phyloP scores from a whole-genome alignment of 2,329 filamentous ascomycete species.

The Pseudogymnoascus sp. region DNA sequence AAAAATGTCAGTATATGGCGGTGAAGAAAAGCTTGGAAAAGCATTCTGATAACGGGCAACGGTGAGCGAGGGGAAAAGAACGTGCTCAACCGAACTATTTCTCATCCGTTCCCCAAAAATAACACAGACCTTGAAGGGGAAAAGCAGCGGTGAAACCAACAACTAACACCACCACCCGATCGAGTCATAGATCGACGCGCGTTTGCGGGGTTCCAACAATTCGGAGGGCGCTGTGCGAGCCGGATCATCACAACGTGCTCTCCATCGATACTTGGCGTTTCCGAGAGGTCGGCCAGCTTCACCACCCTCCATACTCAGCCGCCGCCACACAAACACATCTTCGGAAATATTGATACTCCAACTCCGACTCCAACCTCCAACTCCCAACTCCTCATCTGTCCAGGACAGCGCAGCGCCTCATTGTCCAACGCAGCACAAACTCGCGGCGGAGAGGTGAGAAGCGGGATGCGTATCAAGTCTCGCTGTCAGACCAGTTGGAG shows the following conservation, averaged over 20 bases:
- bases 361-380: background rate
- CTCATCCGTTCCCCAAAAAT: background rate
- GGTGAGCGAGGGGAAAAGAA: background rate
- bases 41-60: background rate
- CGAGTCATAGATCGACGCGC: background rate
- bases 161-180: background rate
- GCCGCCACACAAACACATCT: background rate
- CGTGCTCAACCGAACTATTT: background rate
- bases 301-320: background rate
- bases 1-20: background rate
- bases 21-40: constrained; percentile 1
- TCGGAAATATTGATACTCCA: background rate
- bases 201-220: background rate
- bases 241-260: constrained; percentile 5
- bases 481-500: background rate
- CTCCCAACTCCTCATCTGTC: background rate
- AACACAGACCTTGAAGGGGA: background rate
- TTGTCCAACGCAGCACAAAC: background rate
- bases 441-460: background rate
- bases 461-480: background rate
- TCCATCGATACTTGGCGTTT: background rate
- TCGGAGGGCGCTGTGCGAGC: background rate
- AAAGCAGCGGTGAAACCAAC: constrained; percentile 7
- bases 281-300: background rate
- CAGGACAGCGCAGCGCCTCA: background rate